A percentile compares a stretch with the other conserved stretches of the same genome.
These are phyloP conservation scores for Metarhizium anisopliae DNA, from an alignment of 2,329 filamentous ascomycete genomes.

Conservation along the genomic window DNA sequence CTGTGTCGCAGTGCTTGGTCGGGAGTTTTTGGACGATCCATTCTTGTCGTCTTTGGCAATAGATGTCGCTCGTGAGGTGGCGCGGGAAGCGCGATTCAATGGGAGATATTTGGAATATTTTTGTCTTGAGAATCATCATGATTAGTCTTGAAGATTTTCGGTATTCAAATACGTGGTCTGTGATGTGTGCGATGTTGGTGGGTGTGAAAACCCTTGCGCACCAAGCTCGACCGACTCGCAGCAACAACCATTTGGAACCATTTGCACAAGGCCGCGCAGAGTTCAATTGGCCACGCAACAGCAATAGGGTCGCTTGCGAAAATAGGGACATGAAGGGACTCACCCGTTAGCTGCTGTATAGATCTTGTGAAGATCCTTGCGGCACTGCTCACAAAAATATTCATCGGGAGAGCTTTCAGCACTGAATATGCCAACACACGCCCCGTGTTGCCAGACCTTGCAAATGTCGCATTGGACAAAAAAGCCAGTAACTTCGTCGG, in stretches of 20 bases:
- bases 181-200: not conserved
- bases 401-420: constrained; percentile 89
- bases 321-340: constrained; percentile 25
- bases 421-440: constrained; percentile 93
- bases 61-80: constrained; percentile 54
- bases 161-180: not conserved
- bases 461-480: constrained; percentile 98
- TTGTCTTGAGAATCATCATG: constrained; percentile 36
- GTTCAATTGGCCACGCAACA: not conserved
- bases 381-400: constrained; percentile 95
- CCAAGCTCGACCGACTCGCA: not conserved
- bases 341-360: constrained; percentile 78
- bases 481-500: constrained; percentile 84
- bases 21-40: constrained; percentile 47
- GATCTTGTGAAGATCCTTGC: constrained; percentile 83
- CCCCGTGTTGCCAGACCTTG: constrained; percentile 98
- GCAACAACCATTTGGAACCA: not conserved
- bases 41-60: constrained; percentile 53
- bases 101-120: constrained; percentile 59
- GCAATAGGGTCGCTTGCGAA: not conserved
- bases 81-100: constrained; percentile 45
- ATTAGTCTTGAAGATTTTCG: constrained; percentile 23
- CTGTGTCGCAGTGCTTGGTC: constrained; percentile 39
- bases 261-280: not conserved
- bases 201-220: not conserved